These are phyloP conservation scores for Cordyceps fumosorosea DNA, from an alignment of 2,329 filamentous ascomycete genomes.

Conservation along the genomic window DNA sequence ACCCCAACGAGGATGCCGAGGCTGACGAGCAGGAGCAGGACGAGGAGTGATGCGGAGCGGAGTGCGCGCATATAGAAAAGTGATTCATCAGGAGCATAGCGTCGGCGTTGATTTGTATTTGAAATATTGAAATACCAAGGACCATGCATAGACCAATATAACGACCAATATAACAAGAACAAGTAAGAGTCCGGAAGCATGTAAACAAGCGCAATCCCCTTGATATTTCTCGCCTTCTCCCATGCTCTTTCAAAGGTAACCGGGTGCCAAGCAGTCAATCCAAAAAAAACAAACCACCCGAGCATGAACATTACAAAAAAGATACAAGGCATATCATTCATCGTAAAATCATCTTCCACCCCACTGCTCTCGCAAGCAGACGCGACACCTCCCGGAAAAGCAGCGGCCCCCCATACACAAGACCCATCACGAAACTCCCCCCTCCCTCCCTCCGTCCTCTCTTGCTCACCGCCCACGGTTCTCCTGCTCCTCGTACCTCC, in stretches of 20 bases:
- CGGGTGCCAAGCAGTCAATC: neutral
- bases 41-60: conserved; percentile 16
- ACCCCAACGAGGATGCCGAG: conserved; percentile 58
- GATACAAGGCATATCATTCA: neutral
- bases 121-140: conserved; percentile 8
- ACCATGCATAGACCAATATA: neutral
- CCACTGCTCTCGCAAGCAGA: neutral
- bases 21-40: conserved; percentile 35
- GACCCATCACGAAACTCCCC: neutral
- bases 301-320: neutral
- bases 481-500: conserved; percentile 46
- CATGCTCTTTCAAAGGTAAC: neutral
- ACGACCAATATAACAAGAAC: conserved; percentile 1
- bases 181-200: conserved; percentile 7
- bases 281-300: neutral
- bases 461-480: conserved; percentile 16
- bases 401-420: neutral
- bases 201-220: neutral
- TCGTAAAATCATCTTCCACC: neutral
- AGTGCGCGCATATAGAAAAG: neutral
- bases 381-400: neutral
- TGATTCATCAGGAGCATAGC: conserved; percentile 31
- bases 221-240: no score
- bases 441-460: neutral
- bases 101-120: conserved; percentile 31